Conservation (phyloP, 345 rosid genomes). For the Salix suchowensis region DNA sequence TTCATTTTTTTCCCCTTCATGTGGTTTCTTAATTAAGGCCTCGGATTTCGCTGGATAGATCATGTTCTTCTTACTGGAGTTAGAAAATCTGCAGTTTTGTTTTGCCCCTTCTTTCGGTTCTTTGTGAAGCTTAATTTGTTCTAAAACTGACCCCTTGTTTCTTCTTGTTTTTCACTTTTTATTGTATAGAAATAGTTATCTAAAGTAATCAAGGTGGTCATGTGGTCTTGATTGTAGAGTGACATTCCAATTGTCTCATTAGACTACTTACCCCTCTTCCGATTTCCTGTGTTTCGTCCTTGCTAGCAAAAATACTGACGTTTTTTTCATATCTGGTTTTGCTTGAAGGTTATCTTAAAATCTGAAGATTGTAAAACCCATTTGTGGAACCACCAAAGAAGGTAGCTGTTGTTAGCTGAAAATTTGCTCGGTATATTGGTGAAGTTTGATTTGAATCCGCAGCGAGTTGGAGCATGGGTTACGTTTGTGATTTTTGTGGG, state of each 20-base stretch:
- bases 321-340: not conserved
- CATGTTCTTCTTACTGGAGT: not conserved
- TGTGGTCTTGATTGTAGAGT: not conserved
- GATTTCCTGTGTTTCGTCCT: not conserved
- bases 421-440: conserved; percentile 12
- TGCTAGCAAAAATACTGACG: not conserved
- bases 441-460: conserved; percentile 13
- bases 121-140: not conserved
- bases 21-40: not conserved
- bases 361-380: not conserved
- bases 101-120: not conserved
- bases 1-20: not conserved
- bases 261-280: not conserved
- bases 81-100: not conserved
- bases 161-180: not conserved
- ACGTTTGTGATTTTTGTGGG: conserved; percentile 88
- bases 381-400: conserved; percentile 9
- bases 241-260: not conserved
- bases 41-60: not conserved
- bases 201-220: not conserved
- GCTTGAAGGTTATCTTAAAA: conserved; percentile 15
- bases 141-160: not conserved
- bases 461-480: conserved; percentile 55
- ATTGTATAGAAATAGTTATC: not conserved
- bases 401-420: conserved; percentile 19